These are phyloP conservation scores for Rutstroemia sp. DNA, from an alignment of 2,329 filamentous ascomycete species.

Conservation along the genomic window DNA sequence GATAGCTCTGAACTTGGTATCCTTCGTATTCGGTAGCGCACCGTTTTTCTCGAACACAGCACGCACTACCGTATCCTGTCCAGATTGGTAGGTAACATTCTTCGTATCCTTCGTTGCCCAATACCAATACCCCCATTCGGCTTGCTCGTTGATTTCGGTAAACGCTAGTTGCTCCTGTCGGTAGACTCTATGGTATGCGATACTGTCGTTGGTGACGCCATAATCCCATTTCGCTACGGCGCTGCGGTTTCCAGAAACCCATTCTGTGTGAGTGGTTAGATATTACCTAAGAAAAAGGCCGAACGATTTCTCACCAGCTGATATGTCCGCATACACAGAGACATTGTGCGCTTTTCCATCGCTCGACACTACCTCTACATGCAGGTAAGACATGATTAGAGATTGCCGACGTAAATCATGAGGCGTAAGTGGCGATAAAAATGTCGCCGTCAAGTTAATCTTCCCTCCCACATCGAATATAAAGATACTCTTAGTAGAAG, in stretches of 20 bases:
- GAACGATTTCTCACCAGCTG: constrained; percentile 45
- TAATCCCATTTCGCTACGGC: constrained; percentile 57
- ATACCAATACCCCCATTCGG: constrained; percentile 77
- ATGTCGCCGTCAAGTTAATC: constrained; percentile 59
- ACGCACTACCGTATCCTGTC: constrained; percentile 58
- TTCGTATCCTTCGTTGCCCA: constrained; percentile 57
- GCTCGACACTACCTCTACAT: constrained; percentile 53
- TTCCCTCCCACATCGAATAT: constrained; percentile 55
- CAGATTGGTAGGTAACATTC: constrained; percentile 61
- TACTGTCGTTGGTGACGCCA: constrained; percentile 36
- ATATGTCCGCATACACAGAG: constrained; percentile 66
- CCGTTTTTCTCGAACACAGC: constrained; percentile 57
- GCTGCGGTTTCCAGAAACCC: constrained; percentile 55
- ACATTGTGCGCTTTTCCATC: constrained; percentile 58
- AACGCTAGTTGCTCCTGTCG: constrained; percentile 56
- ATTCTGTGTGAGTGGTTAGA: constrained; percentile 45
- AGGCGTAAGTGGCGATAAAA: constrained; percentile 63
- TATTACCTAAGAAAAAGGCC: no score
- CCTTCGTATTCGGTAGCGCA: constrained; percentile 55
- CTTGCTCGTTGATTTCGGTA: constrained; percentile 59
- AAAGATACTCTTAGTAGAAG: constrained; percentile 65
- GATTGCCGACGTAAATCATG: constrained; percentile 61
- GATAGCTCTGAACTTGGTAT: constrained; percentile 58
- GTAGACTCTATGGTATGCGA: constrained; percentile 59
- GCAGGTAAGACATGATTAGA: constrained; percentile 62